Base-by-base conservation (phyloP, 2,329 filamentous ascomycete genomes). In the Cladophialophora carrionii region DNA sequence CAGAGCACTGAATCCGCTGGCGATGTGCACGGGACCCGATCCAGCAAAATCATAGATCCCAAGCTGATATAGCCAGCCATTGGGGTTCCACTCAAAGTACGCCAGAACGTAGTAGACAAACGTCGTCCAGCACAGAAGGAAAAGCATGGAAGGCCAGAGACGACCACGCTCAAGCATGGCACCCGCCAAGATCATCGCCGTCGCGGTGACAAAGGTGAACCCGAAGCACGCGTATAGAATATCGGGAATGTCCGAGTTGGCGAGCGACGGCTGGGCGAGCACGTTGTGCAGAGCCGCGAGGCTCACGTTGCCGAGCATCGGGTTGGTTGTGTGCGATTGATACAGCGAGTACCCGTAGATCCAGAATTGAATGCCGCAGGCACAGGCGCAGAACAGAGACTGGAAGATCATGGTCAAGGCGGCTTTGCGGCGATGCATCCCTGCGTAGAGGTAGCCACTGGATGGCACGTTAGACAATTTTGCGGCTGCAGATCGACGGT, bases 31-130 rank as follows among this genome's bases (percentile, higher is more conserved):
- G 51, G 89, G 89, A 10, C 88, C 89, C 51, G 88, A 89, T 49
- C 89, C 90, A 32, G 89, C 89, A 72, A 91, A 92, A 76, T 92
- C 89, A 71, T 90, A 84, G 20, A 87, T 85, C 51, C 87, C 87
- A 46, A 91, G 83, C 24, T 84, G 83, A 76, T 83, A 88, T 32
- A 90, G 82, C 88, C 89, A 92, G 53, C 89, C 89, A 67, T 86
- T 87, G 55, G 81, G 78, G 77, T 91, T 91, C 90, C 89, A 92
- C 52, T 89, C 90, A 84, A 88, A 91, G 78, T 89, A 90, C 55
- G 89, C 89, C 66, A 91, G 84, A 26, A 65, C 54, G 71, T 89
- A 87, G 78, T 90, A 90, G 64, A 90, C 87, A 68, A 90, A 82
- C 43, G 88, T 90, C 20, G 86, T 80, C 87, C 88, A 90, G 75